Percentiles rank a stretch among this genome's conserved stretches.
phyloP scores from a whole-genome alignment of 169 alveolate genomes.

The Besnoitia besnoiti region DNA sequence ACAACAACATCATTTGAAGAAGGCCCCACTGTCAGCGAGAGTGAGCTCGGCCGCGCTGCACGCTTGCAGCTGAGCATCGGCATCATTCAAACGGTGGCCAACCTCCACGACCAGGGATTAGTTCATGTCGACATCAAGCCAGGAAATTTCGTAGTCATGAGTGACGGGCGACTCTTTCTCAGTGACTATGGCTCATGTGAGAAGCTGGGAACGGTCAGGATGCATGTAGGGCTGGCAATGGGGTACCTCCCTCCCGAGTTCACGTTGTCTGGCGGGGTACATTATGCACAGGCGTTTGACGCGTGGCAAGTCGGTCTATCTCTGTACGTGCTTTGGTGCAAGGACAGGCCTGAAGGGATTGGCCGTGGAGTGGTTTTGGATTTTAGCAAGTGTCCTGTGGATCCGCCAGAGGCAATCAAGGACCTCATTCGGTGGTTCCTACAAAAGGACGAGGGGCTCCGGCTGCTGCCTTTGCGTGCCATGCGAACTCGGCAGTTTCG shows the following conservation, averaged over 20 bases:
- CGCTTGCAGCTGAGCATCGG: background rate
- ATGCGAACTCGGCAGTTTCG: background rate
- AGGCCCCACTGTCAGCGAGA: background rate
- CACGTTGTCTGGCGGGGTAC: no score
- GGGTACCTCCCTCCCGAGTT: background rate
- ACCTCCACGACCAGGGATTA: background rate
- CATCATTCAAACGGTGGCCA: background rate
- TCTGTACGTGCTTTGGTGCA: background rate
- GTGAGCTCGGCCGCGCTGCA: background rate
- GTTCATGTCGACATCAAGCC: conserved; percentile 1
- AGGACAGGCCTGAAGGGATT: background rate
- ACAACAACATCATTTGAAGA: background rate
- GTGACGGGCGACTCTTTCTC: background rate
- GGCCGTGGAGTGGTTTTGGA: background rate
- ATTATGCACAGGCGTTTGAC: background rate
- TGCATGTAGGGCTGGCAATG: background rate
- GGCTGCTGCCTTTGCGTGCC: background rate
- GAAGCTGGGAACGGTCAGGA: background rate
- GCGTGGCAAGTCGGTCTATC: conserved; percentile 10
- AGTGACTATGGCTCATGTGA: background rate
- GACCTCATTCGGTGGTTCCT: background rate
- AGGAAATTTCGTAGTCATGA: background rate
- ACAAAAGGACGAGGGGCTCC: background rate
- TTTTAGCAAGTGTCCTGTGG: background rate
- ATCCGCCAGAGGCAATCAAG: background rate